Evolutionary conservation across 768 basidiomycete species (phyloP).

Genomic region (Leccinum ochraceum): DNA sequence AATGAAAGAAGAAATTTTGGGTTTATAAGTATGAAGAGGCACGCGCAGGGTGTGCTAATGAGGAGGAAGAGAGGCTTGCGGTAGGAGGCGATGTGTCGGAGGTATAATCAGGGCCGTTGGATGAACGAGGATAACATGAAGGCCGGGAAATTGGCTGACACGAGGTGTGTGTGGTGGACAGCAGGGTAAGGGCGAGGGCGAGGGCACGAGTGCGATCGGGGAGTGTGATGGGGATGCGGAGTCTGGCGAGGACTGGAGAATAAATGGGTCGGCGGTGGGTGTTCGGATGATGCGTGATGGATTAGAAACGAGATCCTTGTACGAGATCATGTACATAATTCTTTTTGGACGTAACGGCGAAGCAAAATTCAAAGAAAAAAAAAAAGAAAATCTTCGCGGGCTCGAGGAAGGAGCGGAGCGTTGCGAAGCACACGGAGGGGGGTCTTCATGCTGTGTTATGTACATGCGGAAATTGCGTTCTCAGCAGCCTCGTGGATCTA

Average conservation of each 20-base stretch:
- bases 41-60: slow-evolving; percentile 46
- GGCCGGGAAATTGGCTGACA: slow-evolving; percentile 40
- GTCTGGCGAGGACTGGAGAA: slow-evolving; percentile 25
- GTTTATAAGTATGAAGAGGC: slow-evolving; percentile 48
- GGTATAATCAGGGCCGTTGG: slow-evolving; percentile 43
- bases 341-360: slow-evolving; percentile 24
- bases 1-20: slow-evolving; percentile 55
- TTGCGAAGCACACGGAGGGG: slow-evolving; percentile 16
- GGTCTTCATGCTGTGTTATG: slow-evolving; percentile 12
- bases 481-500: slow-evolving; percentile 23
- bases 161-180: slow-evolving; percentile 48
- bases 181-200: slow-evolving; percentile 39
- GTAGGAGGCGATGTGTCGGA: slow-evolving; percentile 41
- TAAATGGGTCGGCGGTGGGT: slow-evolving; percentile 34
- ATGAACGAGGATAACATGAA: slow-evolving; percentile 54
- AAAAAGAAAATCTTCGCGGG: slow-evolving; percentile 32
- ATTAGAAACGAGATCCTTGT: slow-evolving; percentile 26
- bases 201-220: slow-evolving; percentile 34
- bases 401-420: slow-evolving; percentile 23
- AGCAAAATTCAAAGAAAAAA: slow-evolving; percentile 11
- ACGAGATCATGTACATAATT: slow-evolving; percentile 7
- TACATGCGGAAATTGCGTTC: slow-evolving; percentile 36
- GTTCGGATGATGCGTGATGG: slow-evolving; percentile 29
- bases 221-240: slow-evolving; percentile 30
- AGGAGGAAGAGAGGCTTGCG: slow-evolving; percentile 35